A percentile compares a stretch with the other conserved stretches of the same genome.
phyloP scores from a whole-genome alignment of 768 basidiomycete genomes.

The Lactarius sanguifluus region DNA sequence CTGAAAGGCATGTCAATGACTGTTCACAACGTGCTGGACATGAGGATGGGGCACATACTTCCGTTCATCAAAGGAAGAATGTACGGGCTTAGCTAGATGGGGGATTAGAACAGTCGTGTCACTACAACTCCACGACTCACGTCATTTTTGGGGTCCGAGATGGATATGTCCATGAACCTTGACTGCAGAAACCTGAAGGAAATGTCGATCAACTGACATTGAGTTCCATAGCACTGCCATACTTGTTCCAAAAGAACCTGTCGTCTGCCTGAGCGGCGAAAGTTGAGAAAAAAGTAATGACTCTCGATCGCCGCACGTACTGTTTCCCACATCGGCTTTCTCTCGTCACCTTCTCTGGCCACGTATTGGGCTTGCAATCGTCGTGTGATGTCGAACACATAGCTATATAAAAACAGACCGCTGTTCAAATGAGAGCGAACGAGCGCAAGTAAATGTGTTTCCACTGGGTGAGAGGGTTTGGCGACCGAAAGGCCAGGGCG shows the following conservation, averaged over 20 bases:
- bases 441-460: conserved; percentile 82
- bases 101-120: conserved; percentile 23
- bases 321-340: conserved; percentile 71
- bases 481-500: conserved; percentile 65
- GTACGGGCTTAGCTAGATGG: conserved; percentile 71
- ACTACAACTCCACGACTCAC: conserved; percentile 45
- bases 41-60: conserved; percentile 55
- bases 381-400: conserved; percentile 86
- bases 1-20: conserved; percentile 41
- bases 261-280: conserved; percentile 71
- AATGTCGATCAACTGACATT: conserved; percentile 17
- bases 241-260: conserved; percentile 98
- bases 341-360: conserved; percentile 48
- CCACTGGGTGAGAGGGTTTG: conserved; percentile 78
- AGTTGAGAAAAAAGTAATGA: conserved; percentile 8
- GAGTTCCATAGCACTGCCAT: conserved; percentile 23
- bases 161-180: conserved; percentile 57
- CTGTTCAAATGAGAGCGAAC: conserved; percentile 79
- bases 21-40: conserved; percentile 8
- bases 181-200: conserved; percentile 51
- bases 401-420: conserved; percentile 88
- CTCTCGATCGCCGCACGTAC: conserved; percentile 44
- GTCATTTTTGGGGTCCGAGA: conserved; percentile 55
- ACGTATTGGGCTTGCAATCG: conserved; percentile 82
- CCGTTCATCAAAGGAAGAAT: conserved; percentile 95